These are phyloP conservation scores for Fragaria nilgerrensis DNA, from an alignment of 306 rosid genomes.

Conservation along the genomic window DNA sequence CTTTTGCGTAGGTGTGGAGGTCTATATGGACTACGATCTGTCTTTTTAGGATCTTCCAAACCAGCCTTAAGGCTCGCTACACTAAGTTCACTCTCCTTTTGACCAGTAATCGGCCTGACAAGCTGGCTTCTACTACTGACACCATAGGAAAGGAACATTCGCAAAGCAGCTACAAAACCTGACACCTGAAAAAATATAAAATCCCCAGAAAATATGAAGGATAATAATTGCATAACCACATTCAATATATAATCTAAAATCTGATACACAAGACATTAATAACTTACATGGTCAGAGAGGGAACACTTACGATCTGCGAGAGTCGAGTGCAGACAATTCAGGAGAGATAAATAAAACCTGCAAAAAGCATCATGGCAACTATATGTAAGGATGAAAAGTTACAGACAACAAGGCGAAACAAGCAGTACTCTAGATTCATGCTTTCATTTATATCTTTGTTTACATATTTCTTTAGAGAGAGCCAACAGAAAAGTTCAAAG, in stretches of 20 bases:
- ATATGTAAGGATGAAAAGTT: constrained; percentile 22
- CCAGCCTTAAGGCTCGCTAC: constrained; percentile 25
- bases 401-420: not conserved
- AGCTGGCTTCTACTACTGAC: constrained; percentile 43
- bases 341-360: constrained; percentile 82
- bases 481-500: not conserved
- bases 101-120: constrained; percentile 33
- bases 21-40: constrained; percentile 50
- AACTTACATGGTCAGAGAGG: constrained; percentile 85
- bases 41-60: constrained; percentile 48
- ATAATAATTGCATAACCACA: constrained; percentile 7
- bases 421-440: not conserved
- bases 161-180: constrained; percentile 73
- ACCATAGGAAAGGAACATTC: constrained; percentile 72
- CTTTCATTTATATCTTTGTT: constrained; percentile 21
- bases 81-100: constrained; percentile 38
- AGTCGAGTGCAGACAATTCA: constrained; percentile 73
- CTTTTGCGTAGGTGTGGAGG: constrained; percentile 93
- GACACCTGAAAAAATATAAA: constrained; percentile 57
- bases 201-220: constrained; percentile 22
- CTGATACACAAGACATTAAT: constrained; percentile 12
- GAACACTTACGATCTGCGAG: constrained; percentile 62
- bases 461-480: not conserved
- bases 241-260: constrained; percentile 12
- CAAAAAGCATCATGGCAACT: constrained; percentile 28